Percentiles rank a stretch among this genome's conserved stretches.
phyloP scores from a whole-genome alignment of 305 asterid genomes.

The Solanum hybrid region DNA sequence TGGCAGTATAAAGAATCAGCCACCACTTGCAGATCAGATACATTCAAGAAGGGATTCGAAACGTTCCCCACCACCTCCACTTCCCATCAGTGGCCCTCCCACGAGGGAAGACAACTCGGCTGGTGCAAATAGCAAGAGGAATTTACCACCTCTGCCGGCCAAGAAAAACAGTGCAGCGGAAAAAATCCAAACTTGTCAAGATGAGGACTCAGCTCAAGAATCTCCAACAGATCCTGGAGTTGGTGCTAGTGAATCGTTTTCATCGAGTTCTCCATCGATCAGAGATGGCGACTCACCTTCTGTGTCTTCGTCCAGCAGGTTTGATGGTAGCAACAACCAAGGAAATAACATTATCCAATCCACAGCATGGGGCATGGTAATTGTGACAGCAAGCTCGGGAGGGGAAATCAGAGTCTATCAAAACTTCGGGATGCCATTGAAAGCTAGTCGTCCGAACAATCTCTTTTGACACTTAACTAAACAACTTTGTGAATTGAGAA shows the following conservation, averaged over 20 bases:
- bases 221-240: slow-evolving; percentile 37
- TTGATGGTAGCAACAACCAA: slow-evolving; percentile 10
- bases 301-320: slow-evolving; percentile 20
- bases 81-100: slow-evolving; percentile 16
- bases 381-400: slow-evolving; percentile 56
- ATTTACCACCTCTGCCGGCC: slow-evolving; percentile 47
- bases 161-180: slow-evolving; percentile 26
- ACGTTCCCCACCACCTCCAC: slow-evolving; percentile 17
- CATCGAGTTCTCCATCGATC: slow-evolving; percentile 26
- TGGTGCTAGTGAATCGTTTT: slow-evolving; percentile 28
- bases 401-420: slow-evolving; percentile 71
- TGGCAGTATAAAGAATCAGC: slow-evolving; percentile 29
- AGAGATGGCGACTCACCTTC: slow-evolving; percentile 30
- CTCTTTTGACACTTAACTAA: slow-evolving; percentile 23
- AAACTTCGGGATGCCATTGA: slow-evolving; percentile 69
- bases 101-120: slow-evolving; percentile 19
- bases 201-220: slow-evolving; percentile 31
- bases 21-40: slow-evolving; percentile 33
- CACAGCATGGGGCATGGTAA: slow-evolving; percentile 78
- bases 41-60: slow-evolving; percentile 44
- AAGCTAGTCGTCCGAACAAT: slow-evolving; percentile 42
- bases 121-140: slow-evolving; percentile 22
- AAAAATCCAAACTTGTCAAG: slow-evolving; percentile 16
- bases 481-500: not conserved
- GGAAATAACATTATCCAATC: slow-evolving; percentile 35